A percentile compares a stretch with the other conserved stretches of the same genome.
These are phyloP conservation scores for Perkinsus marinus DNA, from an alignment of 169 alveolate species.

Conservation along the genomic window DNA sequence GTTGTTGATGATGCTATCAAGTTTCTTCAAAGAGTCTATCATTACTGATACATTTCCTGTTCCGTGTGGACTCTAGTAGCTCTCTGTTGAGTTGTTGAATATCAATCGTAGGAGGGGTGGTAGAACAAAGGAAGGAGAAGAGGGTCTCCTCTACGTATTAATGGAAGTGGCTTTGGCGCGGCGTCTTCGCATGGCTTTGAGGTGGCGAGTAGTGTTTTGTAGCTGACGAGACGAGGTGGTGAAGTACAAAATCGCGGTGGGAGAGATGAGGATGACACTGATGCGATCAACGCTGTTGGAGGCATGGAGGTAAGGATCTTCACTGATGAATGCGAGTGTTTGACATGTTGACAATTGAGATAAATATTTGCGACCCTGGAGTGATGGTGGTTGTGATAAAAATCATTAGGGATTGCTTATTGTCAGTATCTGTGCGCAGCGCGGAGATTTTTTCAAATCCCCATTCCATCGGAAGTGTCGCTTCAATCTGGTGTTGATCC, in stretches of 20 bases:
- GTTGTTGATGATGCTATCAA: too few species aligned
- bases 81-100: too few species aligned
- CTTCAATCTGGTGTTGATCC: conserved; percentile 19
- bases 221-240: conserved; percentile 5
- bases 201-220: conserved; percentile 4
- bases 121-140: too few species aligned
- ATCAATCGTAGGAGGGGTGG: too few species aligned
- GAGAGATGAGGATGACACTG: conserved; percentile 40
- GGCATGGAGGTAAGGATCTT: conserved; percentile 24
- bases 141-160: too few species aligned
- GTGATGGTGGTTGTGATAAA: conserved; percentile 38
- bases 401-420: too few species aligned
- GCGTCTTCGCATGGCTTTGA: conserved; percentile 18
- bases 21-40: too few species aligned
- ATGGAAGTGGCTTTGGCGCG: too few species aligned
- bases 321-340: too few species aligned
- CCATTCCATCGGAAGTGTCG: not conserved
- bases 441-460: not conserved
- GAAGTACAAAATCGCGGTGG: conserved; percentile 1
- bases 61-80: too few species aligned
- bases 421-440: conserved; percentile 8
- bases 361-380: conserved; percentile 59
- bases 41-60: too few species aligned
- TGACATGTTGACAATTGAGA: too few species aligned
- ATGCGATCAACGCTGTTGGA: conserved; percentile 50